Evolutionary conservation across 345 rosid genomes (phyloP).

Genomic region (Syzygium aqueum): DNA sequence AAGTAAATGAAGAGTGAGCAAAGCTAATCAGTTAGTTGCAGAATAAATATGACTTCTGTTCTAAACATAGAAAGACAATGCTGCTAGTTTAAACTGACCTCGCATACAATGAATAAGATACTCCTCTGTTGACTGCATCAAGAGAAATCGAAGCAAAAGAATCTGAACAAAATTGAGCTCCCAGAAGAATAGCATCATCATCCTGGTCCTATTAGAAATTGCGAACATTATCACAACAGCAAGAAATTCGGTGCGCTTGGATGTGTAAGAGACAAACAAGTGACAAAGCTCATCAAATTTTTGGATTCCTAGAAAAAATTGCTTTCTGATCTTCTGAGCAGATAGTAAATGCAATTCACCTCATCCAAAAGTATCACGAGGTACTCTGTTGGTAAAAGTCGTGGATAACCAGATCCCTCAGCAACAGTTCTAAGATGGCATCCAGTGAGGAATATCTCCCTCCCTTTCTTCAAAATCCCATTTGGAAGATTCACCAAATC

Average conservation of each 20-base stretch:
- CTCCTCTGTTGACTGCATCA: slow-evolving; percentile 41
- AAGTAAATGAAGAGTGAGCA: neutral
- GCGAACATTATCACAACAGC: neutral
- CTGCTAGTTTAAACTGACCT: slow-evolving; percentile 31
- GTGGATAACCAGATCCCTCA: slow-evolving; percentile 71
- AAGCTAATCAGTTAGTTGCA: neutral
- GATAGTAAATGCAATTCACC: slow-evolving; percentile 22
- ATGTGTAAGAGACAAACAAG: neutral
- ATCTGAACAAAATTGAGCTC: slow-evolving; percentile 80
- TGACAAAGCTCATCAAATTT: neutral
- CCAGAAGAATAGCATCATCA: slow-evolving; percentile 72
- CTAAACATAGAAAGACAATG: neutral
- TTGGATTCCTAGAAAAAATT: neutral
- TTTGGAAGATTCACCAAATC: slow-evolving; percentile 65
- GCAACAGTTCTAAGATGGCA: slow-evolving; percentile 86
- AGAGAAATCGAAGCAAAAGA: slow-evolving; percentile 76
- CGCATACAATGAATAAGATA: slow-evolving; percentile 74
- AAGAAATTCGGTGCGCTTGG: neutral
- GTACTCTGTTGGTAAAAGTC: slow-evolving; percentile 95
- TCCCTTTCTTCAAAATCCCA: slow-evolving; percentile 75
- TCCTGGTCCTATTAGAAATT: slow-evolving; percentile 60
- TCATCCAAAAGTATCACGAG: slow-evolving; percentile 83
- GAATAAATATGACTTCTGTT: neutral
- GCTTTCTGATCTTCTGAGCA: neutral
- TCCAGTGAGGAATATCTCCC: slow-evolving; percentile 86